Evolutionary conservation across 1,139 yeast genomes (phyloP), one percentile per base, ranked within the genome.

Genomic region (Pichia sp.): DNA sequence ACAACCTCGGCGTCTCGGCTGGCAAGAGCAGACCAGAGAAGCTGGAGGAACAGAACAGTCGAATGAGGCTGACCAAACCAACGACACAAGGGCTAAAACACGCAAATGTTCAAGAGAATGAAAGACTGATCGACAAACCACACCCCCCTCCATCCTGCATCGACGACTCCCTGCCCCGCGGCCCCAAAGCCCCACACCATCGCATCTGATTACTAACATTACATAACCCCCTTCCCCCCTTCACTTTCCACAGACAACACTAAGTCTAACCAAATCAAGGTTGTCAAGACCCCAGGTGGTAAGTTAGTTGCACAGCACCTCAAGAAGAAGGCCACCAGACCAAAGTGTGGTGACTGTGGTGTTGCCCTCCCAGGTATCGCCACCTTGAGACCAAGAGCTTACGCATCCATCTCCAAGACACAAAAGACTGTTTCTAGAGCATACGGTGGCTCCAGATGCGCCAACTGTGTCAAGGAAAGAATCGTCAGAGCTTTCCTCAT

Each of bases 271-370:
- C 88, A 87, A 85, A 92, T 92, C 84, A 90, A 89, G 93, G 95
- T 92, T 79, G 95, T 92, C 72, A 93, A 90, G 88, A 93, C 99
- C 80, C 98, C 99, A 78, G 99, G 99, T 84, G 97, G 97, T 75
- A 87, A 85, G 79, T 85, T 93, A 77, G 87, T 90, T 75, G 96
- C 96, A 77, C 97, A 90, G 79, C 98, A 93, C 82, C 81, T 89
- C 76, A 90, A 90, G 87, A 93, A 93, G 86, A 75, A 75, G 71
- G 97, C 95, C 73, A 78, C 96, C 74, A 86, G 95, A 80, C 95
- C 95, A 78, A 92, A 90, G 82, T 93, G 99, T 82, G 98, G 97
- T 84, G 98, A 90, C 85, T 88, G 96, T 79, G 97, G 97, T 78
- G 73, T 74, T 67, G 85, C 90, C 72, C 85, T 93, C 71, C 85